Evolutionary conservation across 495 filamentous ascomycete species (phyloP), one percentile per base, ranked within the genome.

Genomic region (Talaromyces wortmannii): DNA sequence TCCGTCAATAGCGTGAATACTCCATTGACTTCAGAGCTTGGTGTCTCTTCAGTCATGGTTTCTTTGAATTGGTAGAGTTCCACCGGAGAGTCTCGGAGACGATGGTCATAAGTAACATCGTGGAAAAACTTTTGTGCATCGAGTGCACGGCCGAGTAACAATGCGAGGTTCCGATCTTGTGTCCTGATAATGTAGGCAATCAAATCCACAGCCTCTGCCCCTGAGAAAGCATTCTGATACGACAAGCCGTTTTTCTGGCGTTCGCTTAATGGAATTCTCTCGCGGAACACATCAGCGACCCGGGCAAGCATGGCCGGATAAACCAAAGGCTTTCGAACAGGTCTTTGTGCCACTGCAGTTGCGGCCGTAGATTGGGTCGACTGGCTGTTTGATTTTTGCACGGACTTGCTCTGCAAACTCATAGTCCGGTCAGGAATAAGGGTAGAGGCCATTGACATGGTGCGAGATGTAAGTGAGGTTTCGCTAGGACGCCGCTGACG

Each of bases 41-140:
- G 78, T 6, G 81, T 74, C 48, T 97, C 92, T 59, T 97, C 92
- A 66, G 90, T 83, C 63, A 97, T 78, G 8, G 89, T 95, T 68
- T 97, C 92, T 55, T 88, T 85, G 69, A 99, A 99, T 66, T 97
- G 92, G 69, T 97, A 99, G 59, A 99, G 86, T 67, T 99, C 95
- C 45, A 82, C 83, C 10, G 83, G 76, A 6, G 91, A 92, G 73
- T 99, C 95, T 61, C 95, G 85, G 53, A 99, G 74, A 48, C 95
- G 83, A 66, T 99, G 95, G 57, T 96, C 92, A 68, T 99, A 99
- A 4, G 92, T 96, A 43, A 97, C 95, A 81, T 99, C 95, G 68
- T 97, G 95, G 67, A 99, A 99, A 69, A 97, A 97, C 68, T 97
- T 99, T 70, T 99, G 95, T 44, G 95, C 95, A 74, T 99, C 95